Base-by-base conservation (phyloP, 106 monocot genomes). In the Cymbidium sinense region DNA sequence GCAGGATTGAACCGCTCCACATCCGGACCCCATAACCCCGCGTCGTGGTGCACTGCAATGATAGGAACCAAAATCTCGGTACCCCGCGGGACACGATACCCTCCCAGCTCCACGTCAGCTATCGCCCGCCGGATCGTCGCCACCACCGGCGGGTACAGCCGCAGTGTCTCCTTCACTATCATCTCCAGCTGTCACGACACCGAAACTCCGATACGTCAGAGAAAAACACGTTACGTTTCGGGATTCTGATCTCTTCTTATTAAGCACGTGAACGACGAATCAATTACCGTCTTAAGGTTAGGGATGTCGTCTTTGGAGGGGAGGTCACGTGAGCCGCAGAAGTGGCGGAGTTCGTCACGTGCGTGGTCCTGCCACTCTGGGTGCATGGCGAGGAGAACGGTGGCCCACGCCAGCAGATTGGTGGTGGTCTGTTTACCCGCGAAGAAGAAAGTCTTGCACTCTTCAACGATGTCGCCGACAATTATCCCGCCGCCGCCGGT, bases 361-460 rank as follows among this genome's bases (percentile, higher is more conserved):
- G 91, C 95, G 20, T 70, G 79, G 28, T 91, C 81, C 78, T 95
- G 95, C 95, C 95, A 95, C 50, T 95, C 89, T 4, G 91, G 95
- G 76, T 95, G 95, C 91, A 95, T 91, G 74, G 95, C 89, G 33
- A 95, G 87, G 11, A 95, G 75, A 20, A 95, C 89, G 15, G 89
- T 89, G 51, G 91, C 64, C 95, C 95, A 95, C 71, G 95, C 86
- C 84, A 95, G 81, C 81, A 95, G 78, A 84, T 95, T 91, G 6
- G 91, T 84, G 27, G 95, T 95, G 7, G 95, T 91, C 87, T 95
- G 91, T 83, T 89, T 95, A 21, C 95, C 95, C 25, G 95, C 95
- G 89, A 95, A 95, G 85, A 89, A 89, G 89, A 95, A 95, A 8
- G 95, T 95, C 91, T 95, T 95, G 87, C 95, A 95, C 84, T 95